phyloP scores from a whole-genome alignment of 805 yeast species.

The Myxozyma nipponensis region DNA sequence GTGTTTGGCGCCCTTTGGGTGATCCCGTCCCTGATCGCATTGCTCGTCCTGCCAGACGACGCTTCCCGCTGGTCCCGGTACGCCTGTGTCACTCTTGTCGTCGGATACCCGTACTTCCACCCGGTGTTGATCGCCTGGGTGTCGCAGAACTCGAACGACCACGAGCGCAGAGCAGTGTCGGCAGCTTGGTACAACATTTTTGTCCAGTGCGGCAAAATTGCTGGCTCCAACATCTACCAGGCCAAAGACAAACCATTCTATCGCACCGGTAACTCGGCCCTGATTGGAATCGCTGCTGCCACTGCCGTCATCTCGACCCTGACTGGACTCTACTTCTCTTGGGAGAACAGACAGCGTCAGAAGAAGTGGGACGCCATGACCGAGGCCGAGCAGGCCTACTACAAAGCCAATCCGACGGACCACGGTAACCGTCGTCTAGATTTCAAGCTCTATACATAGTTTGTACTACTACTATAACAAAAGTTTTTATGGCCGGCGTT shows the following conservation, averaged over 20 bases:
- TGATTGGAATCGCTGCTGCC: conserved; percentile 5
- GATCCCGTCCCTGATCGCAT: conserved; percentile 7
- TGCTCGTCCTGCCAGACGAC: conserved; percentile 27
- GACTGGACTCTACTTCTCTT: conserved; percentile 1
- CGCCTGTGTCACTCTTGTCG: conserved; percentile 28
- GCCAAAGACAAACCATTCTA: conserved; percentile 56
- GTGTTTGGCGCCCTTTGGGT: conserved; percentile 8
- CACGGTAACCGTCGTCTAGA: conserved; percentile 58
- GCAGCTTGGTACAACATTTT: conserved; percentile 62
- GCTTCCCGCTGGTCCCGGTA: conserved; percentile 20
- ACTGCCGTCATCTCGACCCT: conserved; percentile 1
- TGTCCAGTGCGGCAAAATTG: conserved; percentile 55
- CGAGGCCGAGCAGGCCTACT: conserved; percentile 48
- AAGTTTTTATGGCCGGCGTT: neutral
- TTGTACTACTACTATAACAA: neutral
- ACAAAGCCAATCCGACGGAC: conserved; percentile 42
- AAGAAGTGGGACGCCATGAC: conserved; percentile 50
- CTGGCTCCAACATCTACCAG: conserved; percentile 54
- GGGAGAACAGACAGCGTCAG: conserved; percentile 36
- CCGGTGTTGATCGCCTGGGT: conserved; percentile 56
- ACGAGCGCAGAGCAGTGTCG: conserved; percentile 58
- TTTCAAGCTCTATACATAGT: conserved; percentile 27
- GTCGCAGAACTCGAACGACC: conserved; percentile 57
- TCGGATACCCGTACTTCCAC: conserved; percentile 40
- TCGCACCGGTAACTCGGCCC: conserved; percentile 47